phyloP scores from a whole-genome alignment of 1,284 basidiomycete genomes.

The Ceratobasidium theobromae region DNA sequence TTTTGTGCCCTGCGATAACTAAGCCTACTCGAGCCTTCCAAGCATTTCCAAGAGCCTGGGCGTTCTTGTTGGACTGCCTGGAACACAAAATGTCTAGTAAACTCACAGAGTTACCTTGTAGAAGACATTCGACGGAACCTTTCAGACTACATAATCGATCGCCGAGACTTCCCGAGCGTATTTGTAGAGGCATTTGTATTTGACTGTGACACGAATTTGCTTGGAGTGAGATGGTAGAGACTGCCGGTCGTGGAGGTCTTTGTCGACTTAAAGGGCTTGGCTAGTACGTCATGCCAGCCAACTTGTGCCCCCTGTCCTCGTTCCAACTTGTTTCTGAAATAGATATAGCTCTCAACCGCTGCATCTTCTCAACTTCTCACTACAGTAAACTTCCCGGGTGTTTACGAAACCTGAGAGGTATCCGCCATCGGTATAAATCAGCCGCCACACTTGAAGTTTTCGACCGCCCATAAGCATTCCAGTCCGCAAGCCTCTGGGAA shows the following conservation, averaged over 20 bases:
- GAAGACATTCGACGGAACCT: background rate
- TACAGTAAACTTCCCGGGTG: background rate
- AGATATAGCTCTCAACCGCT: background rate
- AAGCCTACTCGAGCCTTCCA: too few relatives aligned
- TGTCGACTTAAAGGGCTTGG: slow-evolving; percentile 6
- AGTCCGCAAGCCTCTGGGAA: background rate
- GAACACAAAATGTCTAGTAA: background rate
- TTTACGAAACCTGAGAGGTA: background rate
- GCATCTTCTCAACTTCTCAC: background rate
- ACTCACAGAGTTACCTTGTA: background rate
- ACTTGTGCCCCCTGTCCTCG: background rate
- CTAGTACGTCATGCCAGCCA: slow-evolving; percentile 7
- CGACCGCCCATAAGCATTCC: background rate
- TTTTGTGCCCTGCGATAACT: background rate
- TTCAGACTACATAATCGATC: slow-evolving; percentile 13
- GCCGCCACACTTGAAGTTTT: slow-evolving; percentile 27
- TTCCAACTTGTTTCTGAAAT: background rate
- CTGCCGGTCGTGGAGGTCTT: background rate
- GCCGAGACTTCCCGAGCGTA: slow-evolving; percentile 16
- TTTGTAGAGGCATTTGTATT: slow-evolving; percentile 21
- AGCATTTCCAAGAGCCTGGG: background rate
- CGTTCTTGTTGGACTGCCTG: background rate
- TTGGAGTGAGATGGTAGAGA: background rate
- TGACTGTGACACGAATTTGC: background rate
- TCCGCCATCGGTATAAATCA: slow-evolving; percentile 5